Percentiles rank a stretch among this genome's conserved stretches.
These are phyloP conservation scores for Trichoderma oligosporum DNA, from an alignment of 2,329 filamentous ascomycete genomes.

Conservation along the genomic window DNA sequence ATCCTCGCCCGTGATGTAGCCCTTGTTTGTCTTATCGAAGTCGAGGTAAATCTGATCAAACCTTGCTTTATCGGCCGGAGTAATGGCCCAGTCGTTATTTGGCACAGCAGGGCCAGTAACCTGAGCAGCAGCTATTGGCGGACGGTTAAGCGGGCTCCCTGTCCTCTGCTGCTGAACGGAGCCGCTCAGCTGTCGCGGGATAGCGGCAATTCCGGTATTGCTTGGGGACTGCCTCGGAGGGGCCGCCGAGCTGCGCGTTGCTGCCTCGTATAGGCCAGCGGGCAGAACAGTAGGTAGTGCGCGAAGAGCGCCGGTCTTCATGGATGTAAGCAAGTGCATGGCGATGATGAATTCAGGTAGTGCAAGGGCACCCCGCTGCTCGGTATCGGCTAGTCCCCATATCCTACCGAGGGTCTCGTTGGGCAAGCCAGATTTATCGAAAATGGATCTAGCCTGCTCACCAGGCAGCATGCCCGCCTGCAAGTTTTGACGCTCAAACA, in stretches of 20 bases:
- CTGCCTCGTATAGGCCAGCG: constrained; percentile 84
- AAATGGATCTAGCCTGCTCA: constrained; percentile 87
- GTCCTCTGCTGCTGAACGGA: constrained; percentile 61
- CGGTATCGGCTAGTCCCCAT: constrained; percentile 92
- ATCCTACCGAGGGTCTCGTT: constrained; percentile 91
- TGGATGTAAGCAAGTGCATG: constrained; percentile 93
- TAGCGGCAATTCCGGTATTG: constrained; percentile 54
- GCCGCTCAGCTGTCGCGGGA: constrained; percentile 81
- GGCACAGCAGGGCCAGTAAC: constrained; percentile 23
- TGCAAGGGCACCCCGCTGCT: constrained; percentile 82
- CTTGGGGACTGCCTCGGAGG: constrained; percentile 48
- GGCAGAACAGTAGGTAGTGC: constrained; percentile 77
- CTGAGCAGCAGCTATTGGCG: constrained; percentile 42
- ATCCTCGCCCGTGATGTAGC: constrained; percentile 88
- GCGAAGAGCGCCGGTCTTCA: constrained; percentile 78
- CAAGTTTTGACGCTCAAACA: constrained; percentile 86
- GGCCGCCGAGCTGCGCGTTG: constrained; percentile 59
- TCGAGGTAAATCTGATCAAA: constrained; percentile 84
- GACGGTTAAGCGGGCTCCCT: constrained; percentile 54
- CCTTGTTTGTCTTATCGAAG: constrained; percentile 75
- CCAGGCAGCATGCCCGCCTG: constrained; percentile 71
- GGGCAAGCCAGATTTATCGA: constrained; percentile 84
- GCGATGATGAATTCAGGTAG: constrained; percentile 94
- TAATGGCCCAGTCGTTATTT: constrained; percentile 71
- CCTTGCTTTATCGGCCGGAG: constrained; percentile 74